Percentiles rank a stretch among this genome's conserved stretches.
These are phyloP conservation scores for Apiospora arundinis DNA, from an alignment of 2,329 filamentous ascomycete species.

Conservation along the genomic window DNA sequence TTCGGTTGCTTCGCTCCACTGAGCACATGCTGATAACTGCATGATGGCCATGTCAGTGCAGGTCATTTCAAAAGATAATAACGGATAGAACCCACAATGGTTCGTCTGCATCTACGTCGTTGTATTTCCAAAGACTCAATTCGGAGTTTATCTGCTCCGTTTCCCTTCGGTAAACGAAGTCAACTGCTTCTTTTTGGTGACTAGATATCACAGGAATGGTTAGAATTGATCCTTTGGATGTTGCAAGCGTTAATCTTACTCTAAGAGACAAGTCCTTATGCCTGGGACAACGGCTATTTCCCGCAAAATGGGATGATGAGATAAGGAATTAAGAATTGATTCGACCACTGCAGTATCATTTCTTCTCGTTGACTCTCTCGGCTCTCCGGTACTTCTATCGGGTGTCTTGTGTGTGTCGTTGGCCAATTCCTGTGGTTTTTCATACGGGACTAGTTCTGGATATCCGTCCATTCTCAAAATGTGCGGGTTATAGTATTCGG, in stretches of 20 bases:
- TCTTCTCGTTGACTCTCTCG: neutral
- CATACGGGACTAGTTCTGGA: neutral
- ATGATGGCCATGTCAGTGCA: neutral
- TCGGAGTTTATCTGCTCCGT: constrained; percentile 5
- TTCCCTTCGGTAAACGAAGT: neutral
- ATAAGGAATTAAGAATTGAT: neutral
- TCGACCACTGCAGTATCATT: neutral
- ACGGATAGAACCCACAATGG: constrained; percentile 11
- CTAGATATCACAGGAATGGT: neutral
- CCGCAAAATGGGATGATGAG: neutral
- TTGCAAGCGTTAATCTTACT: neutral
- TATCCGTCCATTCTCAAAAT: neutral
- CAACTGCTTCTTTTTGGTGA: neutral
- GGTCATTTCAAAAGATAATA: neutral
- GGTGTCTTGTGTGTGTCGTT: neutral
- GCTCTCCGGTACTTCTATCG: neutral
- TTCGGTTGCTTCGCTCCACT: neutral
- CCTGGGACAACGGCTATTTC: neutral
- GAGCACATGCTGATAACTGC: neutral
- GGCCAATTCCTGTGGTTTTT: neutral
- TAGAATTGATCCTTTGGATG: neutral
- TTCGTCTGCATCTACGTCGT: constrained; percentile 16
- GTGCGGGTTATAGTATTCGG: neutral
- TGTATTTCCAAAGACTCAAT: constrained; percentile 20
- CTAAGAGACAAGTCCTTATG: neutral